Base-by-base conservation (phyloP, 805 yeast species). In the Candida wancherniae region DNA sequence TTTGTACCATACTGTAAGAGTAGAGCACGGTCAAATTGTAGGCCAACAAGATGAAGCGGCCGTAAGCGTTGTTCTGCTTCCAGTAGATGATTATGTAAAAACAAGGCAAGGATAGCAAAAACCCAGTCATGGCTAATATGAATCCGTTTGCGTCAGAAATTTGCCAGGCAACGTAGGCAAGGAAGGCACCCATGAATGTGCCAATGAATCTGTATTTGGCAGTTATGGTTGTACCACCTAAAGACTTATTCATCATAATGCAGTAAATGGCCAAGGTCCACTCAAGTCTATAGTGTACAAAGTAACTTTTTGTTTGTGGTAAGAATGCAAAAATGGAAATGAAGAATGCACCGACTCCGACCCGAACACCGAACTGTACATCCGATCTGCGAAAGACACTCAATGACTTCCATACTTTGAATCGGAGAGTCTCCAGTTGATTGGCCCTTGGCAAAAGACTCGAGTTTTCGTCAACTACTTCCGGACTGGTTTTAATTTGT, bases 221-320 rank as follows among this genome's bases (percentile, higher is more conserved):
- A 0, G 92, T 80, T 77, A 79, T 75, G 8, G 84, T 72, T 0
- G 94, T 85, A 0, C 94, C 94, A 7, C 95, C 95, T 4, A 84
- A 60, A 1, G 88, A 80, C 47, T 83, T 83, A 45, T 80, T 82
- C 90, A 84, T 84, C 63, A 84, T 82, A 33, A 84, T 80, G 45
- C 84, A 77, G 44, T 76, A 84, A 0, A 87, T 78, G n/a, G 82
- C 83, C 22, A 84, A 57, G 0, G 86, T 78, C 95, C 95, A 84
- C 51, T 84, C 95, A 10, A 82, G 80, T 41, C 88, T 59, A 86
- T 85, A 83, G 24, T 63, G 67, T 27, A 60, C 68, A 45, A 84
- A 85, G 1, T 51, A 39, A 4, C 63, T 61, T 29, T 77, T 63
- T 0, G 86, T 74, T 9, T 51, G 48, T 3, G 79, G 77, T 16